Base-by-base conservation (phyloP, 2,329 filamentous ascomycete genomes). In the Hymenoscyphus salicellus region DNA sequence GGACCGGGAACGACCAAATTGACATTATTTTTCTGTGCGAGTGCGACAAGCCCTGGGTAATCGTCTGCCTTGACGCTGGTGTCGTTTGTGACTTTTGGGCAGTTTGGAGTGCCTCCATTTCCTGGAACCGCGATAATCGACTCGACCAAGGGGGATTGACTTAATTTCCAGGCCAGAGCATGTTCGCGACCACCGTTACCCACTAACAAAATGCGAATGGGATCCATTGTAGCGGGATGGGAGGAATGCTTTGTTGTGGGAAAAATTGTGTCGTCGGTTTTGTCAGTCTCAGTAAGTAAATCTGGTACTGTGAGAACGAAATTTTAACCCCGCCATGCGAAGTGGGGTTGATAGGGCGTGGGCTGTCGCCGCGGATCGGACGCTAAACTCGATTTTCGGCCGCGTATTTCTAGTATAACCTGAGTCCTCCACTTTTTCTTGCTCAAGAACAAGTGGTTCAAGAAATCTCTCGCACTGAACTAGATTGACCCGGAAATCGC, bases 161-260 rank as follows among this genome's bases (percentile, higher is more conserved):
- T 87, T 68, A 98, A 83, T 80, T 96, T 97, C 93, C 93, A 98
- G 52, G 93, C 93, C 68, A 97, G 85, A 57, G 93, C 92, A 79
- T 98, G 93, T 80, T 99, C 95, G 73, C 95, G 89, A 72, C 94
- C 95, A 71, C 95, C 95, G 76, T 94, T 96, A 74, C 95, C 94
- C 70, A 98, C 88, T 68, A 98, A 87, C 68, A 98, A 88, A 71
- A 97, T 84, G 71, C 88, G 85, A 63, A 73, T 65, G 30, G 63
- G 52, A 43, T 68, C 67, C 68, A 72, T 72, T 4, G 36, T 65
- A n/a, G 43, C 23, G 33, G 46, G 46, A 33, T 63, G 36, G 41
- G 46, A 55, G 23, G 23, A 43, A 49, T 36, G 16, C n/a, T 58
- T 46, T 36, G 43, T 46, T 26, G 55, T 23, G 28, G 7, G 38